A percentile compares a stretch with the other conserved stretches of the same genome.
Conservation (phyloP, 2,329 filamentous ascomycete species). For the Colletotrichum simmondsii region DNA sequence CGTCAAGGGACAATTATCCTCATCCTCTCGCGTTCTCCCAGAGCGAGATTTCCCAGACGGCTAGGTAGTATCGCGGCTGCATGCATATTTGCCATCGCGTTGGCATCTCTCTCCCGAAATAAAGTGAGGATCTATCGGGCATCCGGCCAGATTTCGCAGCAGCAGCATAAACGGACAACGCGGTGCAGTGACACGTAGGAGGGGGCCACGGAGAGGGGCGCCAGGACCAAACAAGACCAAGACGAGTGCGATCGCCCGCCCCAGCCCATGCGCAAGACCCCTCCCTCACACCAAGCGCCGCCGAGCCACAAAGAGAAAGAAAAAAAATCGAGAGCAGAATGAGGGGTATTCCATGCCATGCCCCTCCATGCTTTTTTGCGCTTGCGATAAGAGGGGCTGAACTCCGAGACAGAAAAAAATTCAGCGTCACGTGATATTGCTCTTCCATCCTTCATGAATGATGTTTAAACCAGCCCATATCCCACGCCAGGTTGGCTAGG, state of each 20-base stretch:
- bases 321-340: background rate
- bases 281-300: too few relatives aligned
- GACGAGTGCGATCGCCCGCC: too few relatives aligned
- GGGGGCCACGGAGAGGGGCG: too few relatives aligned
- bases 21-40: background rate
- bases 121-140: background rate
- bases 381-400: background rate
- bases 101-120: background rate
- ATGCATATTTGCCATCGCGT: conserved; percentile 27
- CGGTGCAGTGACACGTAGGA: background rate
- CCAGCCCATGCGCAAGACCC: too few relatives aligned
- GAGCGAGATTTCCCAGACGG: background rate
- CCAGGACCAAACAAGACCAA: too few relatives aligned
- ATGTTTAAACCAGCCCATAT: background rate
- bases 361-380: background rate
- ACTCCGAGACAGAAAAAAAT: background rate
- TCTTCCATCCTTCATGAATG: background rate
- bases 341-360: background rate
- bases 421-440: background rate
- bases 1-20: background rate
- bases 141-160: background rate
- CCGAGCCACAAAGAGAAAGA: background rate
- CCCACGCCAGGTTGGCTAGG: too few relatives aligned
- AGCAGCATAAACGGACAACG: background rate
- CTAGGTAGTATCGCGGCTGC: conserved; percentile 23